Conservation (phyloP, 1,284 basidiomycete species). For the Rhodotorula mucilaginosa region DNA sequence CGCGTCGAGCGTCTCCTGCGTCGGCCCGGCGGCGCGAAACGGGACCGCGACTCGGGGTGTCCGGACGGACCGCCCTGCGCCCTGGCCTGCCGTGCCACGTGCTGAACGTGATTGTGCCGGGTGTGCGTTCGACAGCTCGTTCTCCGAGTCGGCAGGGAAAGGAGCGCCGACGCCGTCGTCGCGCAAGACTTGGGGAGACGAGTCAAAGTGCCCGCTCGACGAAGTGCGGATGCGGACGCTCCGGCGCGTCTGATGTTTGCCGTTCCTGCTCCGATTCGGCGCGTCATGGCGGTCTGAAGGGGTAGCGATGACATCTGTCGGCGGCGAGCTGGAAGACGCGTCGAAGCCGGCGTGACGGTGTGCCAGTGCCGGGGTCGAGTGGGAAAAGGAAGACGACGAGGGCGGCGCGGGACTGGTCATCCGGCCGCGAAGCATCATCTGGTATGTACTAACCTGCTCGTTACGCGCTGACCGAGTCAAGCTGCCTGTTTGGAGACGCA, state of each 20-base stretch:
- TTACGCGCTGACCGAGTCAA: no score
- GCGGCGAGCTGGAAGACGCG: constrained; percentile 31
- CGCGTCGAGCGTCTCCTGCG: neutral
- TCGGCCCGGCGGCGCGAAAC: neutral
- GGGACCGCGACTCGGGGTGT: neutral
- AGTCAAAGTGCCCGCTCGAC: constrained; percentile 13
- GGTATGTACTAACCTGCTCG: no score
- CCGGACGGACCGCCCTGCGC: neutral
- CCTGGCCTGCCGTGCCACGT: no score
- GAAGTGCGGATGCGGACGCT: constrained; percentile 29
- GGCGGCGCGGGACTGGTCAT: constrained; percentile 1
- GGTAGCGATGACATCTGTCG: constrained; percentile 30
- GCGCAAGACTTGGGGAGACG: constrained; percentile 15
- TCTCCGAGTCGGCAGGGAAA: neutral
- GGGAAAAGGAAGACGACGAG: constrained; percentile 24
- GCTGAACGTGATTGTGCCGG: no score
- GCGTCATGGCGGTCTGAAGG: constrained; percentile 27
- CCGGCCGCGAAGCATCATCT: neutral
- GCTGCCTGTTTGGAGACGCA: no score
- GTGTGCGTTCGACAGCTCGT: neutral
- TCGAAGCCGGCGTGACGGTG: constrained; percentile 16
- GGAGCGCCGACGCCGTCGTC: neutral
- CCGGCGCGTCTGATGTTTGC: constrained; percentile 15
- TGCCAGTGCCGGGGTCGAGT: constrained; percentile 27
- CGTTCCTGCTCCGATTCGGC: neutral